Conservation (phyloP, 169 alveolate species). For the Plasmodium adleri region DNA sequence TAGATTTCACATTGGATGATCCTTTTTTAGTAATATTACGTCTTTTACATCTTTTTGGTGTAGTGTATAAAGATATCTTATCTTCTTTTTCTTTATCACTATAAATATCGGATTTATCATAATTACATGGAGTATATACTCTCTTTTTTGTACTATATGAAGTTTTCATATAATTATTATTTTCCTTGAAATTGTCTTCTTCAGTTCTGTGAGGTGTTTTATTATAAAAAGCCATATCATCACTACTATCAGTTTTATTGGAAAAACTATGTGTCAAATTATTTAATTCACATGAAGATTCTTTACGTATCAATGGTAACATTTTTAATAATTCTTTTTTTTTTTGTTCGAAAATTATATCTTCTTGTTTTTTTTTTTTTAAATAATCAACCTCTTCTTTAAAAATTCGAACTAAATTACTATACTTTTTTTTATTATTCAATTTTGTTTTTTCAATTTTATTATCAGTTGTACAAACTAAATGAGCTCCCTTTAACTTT, state of each 20-base stretch:
- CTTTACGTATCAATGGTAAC: constrained; percentile 13
- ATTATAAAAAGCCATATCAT: constrained; percentile 7
- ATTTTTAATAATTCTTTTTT: constrained; percentile 16
- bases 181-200: not conserved
- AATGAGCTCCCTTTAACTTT: not conserved
- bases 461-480: constrained; percentile 1
- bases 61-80: constrained; percentile 15
- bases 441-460: constrained; percentile 1
- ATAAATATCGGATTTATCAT: not conserved
- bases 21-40: not conserved
- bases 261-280: constrained; percentile 5
- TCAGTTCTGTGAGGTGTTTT: constrained; percentile 44
- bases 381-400: not conserved
- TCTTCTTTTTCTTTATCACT: constrained; percentile 39
- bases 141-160: constrained; percentile 42
- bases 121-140: constrained; percentile 44
- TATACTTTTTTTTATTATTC: constrained; percentile 22
- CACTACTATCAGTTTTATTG: constrained; percentile 10
- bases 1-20: not conserved
- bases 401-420: constrained; percentile 25
- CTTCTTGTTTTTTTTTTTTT: not conserved
- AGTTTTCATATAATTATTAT: constrained; percentile 16
- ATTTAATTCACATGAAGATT: constrained; percentile 26
- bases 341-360: constrained; percentile 13
- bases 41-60: constrained; percentile 47